These are phyloP conservation scores for Chrysanthemum seticuspe DNA, from an alignment of 129 eudicot species.

Conservation along the genomic window DNA sequence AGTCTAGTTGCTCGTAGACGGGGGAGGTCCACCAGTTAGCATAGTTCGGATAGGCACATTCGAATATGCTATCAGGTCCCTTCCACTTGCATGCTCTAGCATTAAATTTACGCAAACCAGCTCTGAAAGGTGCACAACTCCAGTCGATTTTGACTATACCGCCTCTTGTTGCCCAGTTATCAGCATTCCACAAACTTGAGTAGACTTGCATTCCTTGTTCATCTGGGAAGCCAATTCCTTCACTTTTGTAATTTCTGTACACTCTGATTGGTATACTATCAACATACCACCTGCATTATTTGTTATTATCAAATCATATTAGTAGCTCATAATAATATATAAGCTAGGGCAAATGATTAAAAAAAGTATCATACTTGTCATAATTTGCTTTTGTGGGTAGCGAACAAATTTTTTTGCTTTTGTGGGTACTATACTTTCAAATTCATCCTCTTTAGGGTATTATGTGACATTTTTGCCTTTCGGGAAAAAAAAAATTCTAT, in stretches of 20 bases:
- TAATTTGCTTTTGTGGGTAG: too few relatives aligned
- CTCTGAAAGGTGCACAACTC: conserved; percentile 53
- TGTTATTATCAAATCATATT: not conserved
- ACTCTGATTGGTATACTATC: conserved; percentile 61
- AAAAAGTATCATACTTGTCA: too few relatives aligned
- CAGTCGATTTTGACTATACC: conserved; percentile 61
- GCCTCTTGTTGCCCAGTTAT: conserved; percentile 67
- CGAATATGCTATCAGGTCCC: conserved; percentile 33
- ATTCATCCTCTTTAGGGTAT: too few relatives aligned
- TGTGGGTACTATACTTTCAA: too few relatives aligned
- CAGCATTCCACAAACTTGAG: conserved; percentile 73
- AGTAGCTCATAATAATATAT: not conserved
- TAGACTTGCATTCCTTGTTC: conserved; percentile 60
- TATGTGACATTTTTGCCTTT: too few relatives aligned
- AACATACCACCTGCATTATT: conserved; percentile 54
- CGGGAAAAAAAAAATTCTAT: too few relatives aligned
- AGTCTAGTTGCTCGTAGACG: conserved; percentile 28
- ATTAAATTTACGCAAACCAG: conserved; percentile 37
- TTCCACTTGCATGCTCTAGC: conserved; percentile 49
- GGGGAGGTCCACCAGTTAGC: conserved; percentile 58
- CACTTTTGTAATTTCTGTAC: conserved; percentile 45
- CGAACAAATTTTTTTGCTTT: too few relatives aligned
- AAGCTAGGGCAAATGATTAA: too few relatives aligned
- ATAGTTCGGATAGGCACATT: conserved; percentile 28
- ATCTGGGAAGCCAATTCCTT: conserved; percentile 58